Conservation (phyloP, 306 rosid species). For the Lathyrus tuberosus region DNA sequence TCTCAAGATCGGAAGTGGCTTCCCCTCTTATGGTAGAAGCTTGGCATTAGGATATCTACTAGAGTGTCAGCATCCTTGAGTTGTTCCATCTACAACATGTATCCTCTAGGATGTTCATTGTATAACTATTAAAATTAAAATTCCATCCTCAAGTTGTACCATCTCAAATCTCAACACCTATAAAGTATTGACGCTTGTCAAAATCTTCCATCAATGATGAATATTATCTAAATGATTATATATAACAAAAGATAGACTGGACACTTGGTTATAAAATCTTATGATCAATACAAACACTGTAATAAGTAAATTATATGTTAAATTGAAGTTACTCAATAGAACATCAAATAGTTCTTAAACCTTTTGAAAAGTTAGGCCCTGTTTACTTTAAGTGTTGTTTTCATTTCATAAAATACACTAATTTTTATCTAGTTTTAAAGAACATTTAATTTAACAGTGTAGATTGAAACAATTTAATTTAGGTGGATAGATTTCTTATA, state of each 20-base stretch:
- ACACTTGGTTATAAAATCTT: too few relatives aligned
- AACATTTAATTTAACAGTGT: not conserved
- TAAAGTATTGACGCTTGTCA: not conserved
- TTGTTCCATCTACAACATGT: not conserved
- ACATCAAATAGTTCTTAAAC: too few relatives aligned
- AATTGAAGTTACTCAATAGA: too few relatives aligned
- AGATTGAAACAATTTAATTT: not conserved
- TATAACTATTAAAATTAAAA: not conserved
- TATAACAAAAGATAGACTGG: too few relatives aligned
- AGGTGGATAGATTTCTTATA: not conserved
- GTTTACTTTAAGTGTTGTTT: too few relatives aligned
- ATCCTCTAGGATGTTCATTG: conserved; percentile 2
- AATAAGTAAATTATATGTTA: too few relatives aligned
- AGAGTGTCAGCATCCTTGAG: not conserved
- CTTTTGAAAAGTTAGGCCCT: too few relatives aligned
- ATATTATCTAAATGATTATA: too few relatives aligned
- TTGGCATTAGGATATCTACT: conserved; percentile 3
- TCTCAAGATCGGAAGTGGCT: not conserved
- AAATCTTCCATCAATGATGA: not conserved
- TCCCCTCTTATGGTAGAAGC: not conserved
- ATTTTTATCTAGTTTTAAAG: not conserved
- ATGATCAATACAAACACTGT: too few relatives aligned
- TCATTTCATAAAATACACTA: too few relatives aligned
- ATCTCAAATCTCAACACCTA: conserved; percentile 9
- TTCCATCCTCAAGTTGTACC: not conserved